Conservation (phyloP, 148 eudicot genomes). For the Rheum nobile region DNA sequence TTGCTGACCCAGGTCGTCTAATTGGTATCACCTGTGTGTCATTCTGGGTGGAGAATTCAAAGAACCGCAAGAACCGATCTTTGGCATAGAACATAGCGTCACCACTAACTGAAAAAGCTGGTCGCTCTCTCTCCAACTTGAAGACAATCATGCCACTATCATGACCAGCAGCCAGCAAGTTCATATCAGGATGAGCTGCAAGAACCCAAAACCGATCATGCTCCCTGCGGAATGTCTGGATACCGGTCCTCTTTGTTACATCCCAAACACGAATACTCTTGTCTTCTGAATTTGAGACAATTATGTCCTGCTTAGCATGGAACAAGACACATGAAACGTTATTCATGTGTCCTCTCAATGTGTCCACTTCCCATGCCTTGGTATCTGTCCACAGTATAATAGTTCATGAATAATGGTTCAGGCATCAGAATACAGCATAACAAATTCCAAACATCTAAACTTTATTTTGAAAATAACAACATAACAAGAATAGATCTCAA, state of each 20-base stretch:
- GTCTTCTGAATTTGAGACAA: constrained; percentile 90
- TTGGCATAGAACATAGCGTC: constrained; percentile 69
- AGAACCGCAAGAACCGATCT: constrained; percentile 73
- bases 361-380: constrained; percentile 94
- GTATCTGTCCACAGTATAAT: constrained; percentile 40
- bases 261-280: constrained; percentile 93
- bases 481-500: no score
- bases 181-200: constrained; percentile 76
- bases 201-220: constrained; percentile 87
- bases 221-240: constrained; percentile 82
- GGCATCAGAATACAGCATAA: background rate
- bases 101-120: constrained; percentile 84
- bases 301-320: constrained; percentile 84
- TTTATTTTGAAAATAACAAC: no score
- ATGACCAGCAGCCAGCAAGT: constrained; percentile 78
- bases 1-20: constrained; percentile 66
- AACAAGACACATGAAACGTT: constrained; percentile 82
- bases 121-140: constrained; percentile 85
- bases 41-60: constrained; percentile 61
- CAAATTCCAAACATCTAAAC: no score
- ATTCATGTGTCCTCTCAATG: constrained; percentile 82
- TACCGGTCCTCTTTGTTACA: constrained; percentile 67
- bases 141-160: constrained; percentile 87
- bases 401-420: constrained; percentile 7
- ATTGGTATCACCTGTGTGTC: constrained; percentile 72